Evolutionary conservation across 352 stramenopile genomes (phyloP).

Genomic region (Pythium coloratum): DNA sequence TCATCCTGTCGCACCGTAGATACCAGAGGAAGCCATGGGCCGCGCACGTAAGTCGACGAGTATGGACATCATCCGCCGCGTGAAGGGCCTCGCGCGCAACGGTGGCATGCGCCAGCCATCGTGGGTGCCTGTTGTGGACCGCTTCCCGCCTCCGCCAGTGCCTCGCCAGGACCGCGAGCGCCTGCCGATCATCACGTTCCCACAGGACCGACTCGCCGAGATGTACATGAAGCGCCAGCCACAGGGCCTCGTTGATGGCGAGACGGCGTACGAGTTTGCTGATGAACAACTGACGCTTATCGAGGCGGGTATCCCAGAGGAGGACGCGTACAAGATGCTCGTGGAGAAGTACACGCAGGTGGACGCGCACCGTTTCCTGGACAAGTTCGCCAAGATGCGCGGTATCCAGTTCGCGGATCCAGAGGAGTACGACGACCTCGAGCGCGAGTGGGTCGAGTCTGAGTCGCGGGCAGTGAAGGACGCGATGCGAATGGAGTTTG

Average conservation of each 20-base stretch:
- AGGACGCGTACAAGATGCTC: conserved; percentile 81
- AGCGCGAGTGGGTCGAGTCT: conserved; percentile 77
- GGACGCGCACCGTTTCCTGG: conserved; percentile 74
- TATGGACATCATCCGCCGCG: conserved; percentile 78
- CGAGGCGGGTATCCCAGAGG: conserved; percentile 74
- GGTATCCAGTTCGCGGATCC: conserved; percentile 77
- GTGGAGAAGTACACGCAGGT: conserved; percentile 85
- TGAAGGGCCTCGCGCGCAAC: conserved; percentile 78
- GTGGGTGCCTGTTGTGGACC: conserved; percentile 77
- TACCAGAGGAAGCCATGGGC: conserved; percentile 49
- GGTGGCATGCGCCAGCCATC: conserved; percentile 68
- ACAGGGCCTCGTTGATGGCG: conserved; percentile 63
- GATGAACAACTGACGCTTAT: conserved; percentile 87
- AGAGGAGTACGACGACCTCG: conserved; percentile 80
- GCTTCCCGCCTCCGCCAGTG: conserved; percentile 71
- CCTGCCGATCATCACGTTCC: conserved; percentile 79
- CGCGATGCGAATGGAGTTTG: conserved; percentile 81
- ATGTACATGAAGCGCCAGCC: conserved; percentile 78
- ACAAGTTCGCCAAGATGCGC: conserved; percentile 80
- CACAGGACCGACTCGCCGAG: conserved; percentile 80
- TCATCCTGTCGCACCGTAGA: conserved; percentile 15
- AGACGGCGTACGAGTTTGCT: conserved; percentile 86
- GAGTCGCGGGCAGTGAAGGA: conserved; percentile 83
- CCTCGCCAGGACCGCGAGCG: conserved; percentile 75
- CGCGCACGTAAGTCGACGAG: conserved; percentile 65